Percentiles rank a stretch among this genome's conserved stretches.
Evolutionary conservation across 108 stramenopile genomes (phyloP).

Genomic region (Chaetoceros muelleri): DNA sequence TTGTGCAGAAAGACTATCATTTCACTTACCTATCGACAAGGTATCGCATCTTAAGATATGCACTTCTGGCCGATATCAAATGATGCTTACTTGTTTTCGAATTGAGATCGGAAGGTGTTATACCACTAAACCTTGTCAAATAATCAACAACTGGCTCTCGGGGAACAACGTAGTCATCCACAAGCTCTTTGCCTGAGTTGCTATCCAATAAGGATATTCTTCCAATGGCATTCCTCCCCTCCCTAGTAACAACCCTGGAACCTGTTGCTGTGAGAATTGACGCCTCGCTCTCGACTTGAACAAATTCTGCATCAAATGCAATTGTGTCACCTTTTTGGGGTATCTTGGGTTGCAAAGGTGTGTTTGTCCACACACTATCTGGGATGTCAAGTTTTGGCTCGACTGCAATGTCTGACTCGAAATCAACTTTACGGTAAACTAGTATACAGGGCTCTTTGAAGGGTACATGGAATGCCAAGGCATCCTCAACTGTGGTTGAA

Average conservation of each 20-base stretch:
- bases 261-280: slow-evolving; percentile 61
- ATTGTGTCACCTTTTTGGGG: slow-evolving; percentile 54
- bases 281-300: slow-evolving; percentile 77
- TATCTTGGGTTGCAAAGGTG: slow-evolving; percentile 7
- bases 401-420: slow-evolving; percentile 9
- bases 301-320: slow-evolving; percentile 89
- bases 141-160: slow-evolving; percentile 89
- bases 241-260: slow-evolving; percentile 56
- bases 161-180: slow-evolving; percentile 91
- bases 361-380: slow-evolving; percentile 3
- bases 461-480: slow-evolving; percentile 51
- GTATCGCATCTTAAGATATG: slow-evolving; percentile 86
- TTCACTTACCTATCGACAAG: slow-evolving; percentile 65
- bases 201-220: slow-evolving; percentile 83
- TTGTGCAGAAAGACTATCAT: neutral
- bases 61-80: slow-evolving; percentile 71
- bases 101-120: slow-evolving; percentile 79
- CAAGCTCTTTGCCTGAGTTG: slow-evolving; percentile 36
- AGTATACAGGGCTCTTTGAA: slow-evolving; percentile 73
- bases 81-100: slow-evolving; percentile 68
- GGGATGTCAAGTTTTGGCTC: slow-evolving; percentile 12
- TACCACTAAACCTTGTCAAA: slow-evolving; percentile 90
- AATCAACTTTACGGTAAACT: slow-evolving; percentile 28
- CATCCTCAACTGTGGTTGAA: slow-evolving; percentile 50
- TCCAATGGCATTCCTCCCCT: slow-evolving; percentile 77